Evolutionary conservation across 1,284 basidiomycete species (phyloP), one percentile per base, ranked within the genome.

Genomic region (Moesziomyces antarcticus): DNA sequence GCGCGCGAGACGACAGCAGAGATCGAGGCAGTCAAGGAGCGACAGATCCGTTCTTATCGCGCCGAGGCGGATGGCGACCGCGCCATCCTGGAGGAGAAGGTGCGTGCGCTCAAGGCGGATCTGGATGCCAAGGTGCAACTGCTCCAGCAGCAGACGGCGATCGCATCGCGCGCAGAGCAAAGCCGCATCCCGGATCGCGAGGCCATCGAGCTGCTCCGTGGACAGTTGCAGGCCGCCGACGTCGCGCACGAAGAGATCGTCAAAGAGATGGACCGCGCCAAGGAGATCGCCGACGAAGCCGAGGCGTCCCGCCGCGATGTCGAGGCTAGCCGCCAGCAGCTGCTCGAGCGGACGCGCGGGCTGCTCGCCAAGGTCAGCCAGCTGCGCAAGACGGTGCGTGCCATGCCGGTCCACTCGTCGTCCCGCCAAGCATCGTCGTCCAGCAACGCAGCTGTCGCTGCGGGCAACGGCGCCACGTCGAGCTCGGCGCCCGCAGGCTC

Each of bases 1-100:
- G 77, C 69, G 4, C 54, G 71, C 16, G 76, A 80, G 37, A 52
- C 72, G 8, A 65, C 71, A 22, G 57, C 67, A 0, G 78, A 81
- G 42, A 69, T 75, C 43, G 79, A 81, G 41, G 56, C 54, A 3
- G 56, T 67, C 37, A 75, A 73, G 40, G 79, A 81, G 44, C 65
- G 69, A 11, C 69, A 74, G 35, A 69, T 81, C 13, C 66, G 79
- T 13, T 68, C 70, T 8, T 65, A 78, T 47, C 71, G 78, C 20
- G 79, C 78, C 18, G 79, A 81, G 54, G 78, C 78, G 7, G 79
- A 81, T 41, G 76, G 78, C 5, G 79, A 81, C 51, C 73, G 78
- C 8, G 79, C 79, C 9, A 81, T 81, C 18, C 49, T 82, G 27
- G 80, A 82, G 52, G 80, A 80, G 62, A 74, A 65, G 24, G 58